phyloP scores from a whole-genome alignment of 2,329 filamentous ascomycete species.

The Sporothrix pallida region DNA sequence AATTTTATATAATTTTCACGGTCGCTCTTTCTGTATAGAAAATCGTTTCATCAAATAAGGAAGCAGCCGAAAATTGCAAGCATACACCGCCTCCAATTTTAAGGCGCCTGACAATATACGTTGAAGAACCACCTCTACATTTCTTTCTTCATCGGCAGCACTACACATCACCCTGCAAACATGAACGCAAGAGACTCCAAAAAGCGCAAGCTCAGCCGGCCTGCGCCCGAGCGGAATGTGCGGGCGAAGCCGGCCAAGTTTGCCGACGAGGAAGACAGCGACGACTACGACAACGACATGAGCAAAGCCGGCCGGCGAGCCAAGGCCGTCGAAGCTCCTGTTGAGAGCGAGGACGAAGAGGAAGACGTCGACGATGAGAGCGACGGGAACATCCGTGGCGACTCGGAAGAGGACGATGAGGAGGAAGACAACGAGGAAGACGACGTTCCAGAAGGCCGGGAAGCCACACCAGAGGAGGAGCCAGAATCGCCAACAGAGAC shows the following conservation, averaged over 20 bases:
- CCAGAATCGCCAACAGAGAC: constrained; percentile 22
- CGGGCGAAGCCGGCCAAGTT: constrained; percentile 42
- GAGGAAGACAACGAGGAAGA: constrained; percentile 40
- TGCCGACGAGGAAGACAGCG: constrained; percentile 23
- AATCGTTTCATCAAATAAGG: neutral
- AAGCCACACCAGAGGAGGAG: constrained; percentile 35
- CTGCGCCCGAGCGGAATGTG: constrained; percentile 52
- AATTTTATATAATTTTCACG: neutral
- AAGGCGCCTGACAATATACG: neutral
- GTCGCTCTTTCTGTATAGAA: neutral
- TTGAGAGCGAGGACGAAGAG: constrained; percentile 37
- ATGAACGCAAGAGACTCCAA: constrained; percentile 45
- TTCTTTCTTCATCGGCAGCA: neutral
- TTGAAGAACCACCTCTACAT: neutral
- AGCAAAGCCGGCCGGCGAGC: constrained; percentile 36
- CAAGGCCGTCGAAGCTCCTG: constrained; percentile 38
- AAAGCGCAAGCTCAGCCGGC: constrained; percentile 50
- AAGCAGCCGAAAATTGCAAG: neutral
- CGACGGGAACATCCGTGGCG: constrained; percentile 30
- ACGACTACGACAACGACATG: constrained; percentile 27
- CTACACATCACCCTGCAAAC: neutral
- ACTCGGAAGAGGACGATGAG: constrained; percentile 42
- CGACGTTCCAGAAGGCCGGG: neutral
- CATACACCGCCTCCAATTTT: neutral
- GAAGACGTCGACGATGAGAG: constrained; percentile 38